phyloP scores from a whole-genome alignment of 306 rosid genomes.

The Purshia tridentata region DNA sequence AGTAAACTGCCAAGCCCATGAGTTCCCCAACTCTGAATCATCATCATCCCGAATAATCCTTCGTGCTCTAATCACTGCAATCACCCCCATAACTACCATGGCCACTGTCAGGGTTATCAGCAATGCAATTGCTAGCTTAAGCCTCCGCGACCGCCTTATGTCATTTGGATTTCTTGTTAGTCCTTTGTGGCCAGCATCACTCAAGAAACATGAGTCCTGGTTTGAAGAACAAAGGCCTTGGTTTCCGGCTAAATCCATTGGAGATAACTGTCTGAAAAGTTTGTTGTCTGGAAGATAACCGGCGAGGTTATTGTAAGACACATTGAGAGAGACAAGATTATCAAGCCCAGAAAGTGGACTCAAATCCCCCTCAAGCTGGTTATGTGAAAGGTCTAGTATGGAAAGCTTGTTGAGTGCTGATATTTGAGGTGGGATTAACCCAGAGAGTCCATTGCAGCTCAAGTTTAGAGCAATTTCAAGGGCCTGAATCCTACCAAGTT shows the following conservation, averaged over 20 bases:
- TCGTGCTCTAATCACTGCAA: conserved; percentile 74
- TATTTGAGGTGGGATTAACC: conserved; percentile 67
- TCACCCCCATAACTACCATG: conserved; percentile 70
- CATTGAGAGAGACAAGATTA: conserved; percentile 86
- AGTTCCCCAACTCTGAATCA: conserved; percentile 76
- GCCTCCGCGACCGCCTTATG: conserved; percentile 48
- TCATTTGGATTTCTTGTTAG: conserved; percentile 35
- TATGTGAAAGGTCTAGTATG: conserved; percentile 75
- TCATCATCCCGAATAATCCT: conserved; percentile 49
- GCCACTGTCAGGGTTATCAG: conserved; percentile 60
- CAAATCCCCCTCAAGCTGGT: conserved; percentile 77
- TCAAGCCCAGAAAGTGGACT: conserved; percentile 57
- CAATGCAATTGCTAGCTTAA: conserved; percentile 71
- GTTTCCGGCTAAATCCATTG: conserved; percentile 66
- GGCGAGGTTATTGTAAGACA: conserved; percentile 66
- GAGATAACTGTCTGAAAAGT: conserved; percentile 72
- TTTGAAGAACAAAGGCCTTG: conserved; percentile 68
- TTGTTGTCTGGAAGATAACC: conserved; percentile 87
- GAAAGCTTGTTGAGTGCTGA: conserved; percentile 80
- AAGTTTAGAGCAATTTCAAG: conserved; percentile 87
- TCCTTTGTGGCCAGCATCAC: conserved; percentile 38
- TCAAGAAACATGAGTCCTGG: conserved; percentile 59
- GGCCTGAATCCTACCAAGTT: conserved; percentile 53
- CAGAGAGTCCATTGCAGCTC: conserved; percentile 69
- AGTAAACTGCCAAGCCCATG: conserved; percentile 90